Evolutionary conservation across 306 rosid genomes (phyloP), one percentile per base, ranked within the genome.

Genomic region (Biancaea sappan): DNA sequence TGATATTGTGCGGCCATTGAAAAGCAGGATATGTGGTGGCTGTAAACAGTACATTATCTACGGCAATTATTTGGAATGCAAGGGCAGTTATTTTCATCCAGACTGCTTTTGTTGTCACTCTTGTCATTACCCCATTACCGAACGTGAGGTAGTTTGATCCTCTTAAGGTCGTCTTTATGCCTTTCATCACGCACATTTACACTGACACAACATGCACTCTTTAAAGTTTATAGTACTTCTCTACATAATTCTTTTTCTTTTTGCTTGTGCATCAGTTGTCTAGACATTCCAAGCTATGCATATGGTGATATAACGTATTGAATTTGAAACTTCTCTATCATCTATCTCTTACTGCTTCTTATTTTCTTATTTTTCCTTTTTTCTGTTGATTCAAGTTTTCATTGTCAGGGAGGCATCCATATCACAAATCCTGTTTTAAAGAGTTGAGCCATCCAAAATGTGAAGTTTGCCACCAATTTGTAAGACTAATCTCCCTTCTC

Each of bases 381-480:
- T 64, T 80, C 85, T 74, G 80, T 93, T 84, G 89, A 86, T 88
- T 77, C 80, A 59, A 94, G 98, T 91, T 94, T 83, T 94, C 97
- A 69, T 80, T 94, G 88, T 84, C 98, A 76, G 98, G 98, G 78
- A 91, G 76, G 81, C 80, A 87, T 71, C 96, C 97, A 32, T 94
- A 91, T 71, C 98, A 94, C 86, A 88, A 94, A 85, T 78, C 85
- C 26, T 94, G 98, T 77, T 91, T 89, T 75, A 90, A 87, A 75
- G 97, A 86, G 78, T 63, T 88, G 63, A 86, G 86, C 44, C 97
- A 89, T 73, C 98, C 98, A 31, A 94, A 87, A 75, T 91, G 97
- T 74, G 98, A 94, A 86, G 96, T 94, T 76, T 94, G 98, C 79
- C 90, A 84, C 82, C 92, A 88, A 73, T 89, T 85, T 85, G 98